Percentiles rank a stretch among this genome's conserved stretches.
These are phyloP conservation scores for Acrodontium crateriforme DNA, from an alignment of 2,329 filamentous ascomycete species.

Conservation along the genomic window DNA sequence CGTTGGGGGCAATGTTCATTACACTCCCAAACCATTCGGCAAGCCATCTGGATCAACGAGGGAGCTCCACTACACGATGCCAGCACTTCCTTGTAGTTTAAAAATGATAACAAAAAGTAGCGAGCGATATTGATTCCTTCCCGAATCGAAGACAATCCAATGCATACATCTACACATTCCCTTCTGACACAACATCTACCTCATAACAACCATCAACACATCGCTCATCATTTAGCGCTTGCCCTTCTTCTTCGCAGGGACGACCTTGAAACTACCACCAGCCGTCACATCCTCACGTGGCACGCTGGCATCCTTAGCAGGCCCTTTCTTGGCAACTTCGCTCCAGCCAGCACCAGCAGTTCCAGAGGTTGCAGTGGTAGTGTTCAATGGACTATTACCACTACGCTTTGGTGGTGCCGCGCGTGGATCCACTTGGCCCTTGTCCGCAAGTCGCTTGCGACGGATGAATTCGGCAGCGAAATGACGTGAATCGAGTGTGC, in stretches of 20 bases:
- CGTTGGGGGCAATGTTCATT: no score
- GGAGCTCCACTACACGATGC: no score
- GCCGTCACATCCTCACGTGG: slow-evolving; percentile 27
- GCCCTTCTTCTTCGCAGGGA: slow-evolving; percentile 81
- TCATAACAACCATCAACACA: no score
- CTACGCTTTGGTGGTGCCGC: slow-evolving; percentile 30
- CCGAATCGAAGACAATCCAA: no score
- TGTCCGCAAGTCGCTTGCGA: slow-evolving; percentile 84
- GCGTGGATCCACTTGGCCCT: slow-evolving; percentile 64
- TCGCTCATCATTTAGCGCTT: slow-evolving; percentile 23
- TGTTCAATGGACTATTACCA: slow-evolving; percentile 36
- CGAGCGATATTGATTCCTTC: no score
- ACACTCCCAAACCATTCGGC: no score
- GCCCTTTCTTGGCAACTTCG: slow-evolving; percentile 91
- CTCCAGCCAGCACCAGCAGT: slow-evolving; percentile 62
- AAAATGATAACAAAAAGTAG: no score
- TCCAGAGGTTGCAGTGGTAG: slow-evolving; percentile 19
- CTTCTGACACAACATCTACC: no score
- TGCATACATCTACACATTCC: no score
- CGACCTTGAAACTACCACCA: slow-evolving; percentile 71
- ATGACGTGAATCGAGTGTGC: slow-evolving; percentile 80
- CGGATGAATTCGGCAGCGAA: slow-evolving; percentile 92
- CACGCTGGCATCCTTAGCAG: slow-evolving; percentile 24
- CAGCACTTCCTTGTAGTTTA: no score
- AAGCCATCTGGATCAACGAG: no score